Evolutionary conservation across 768 basidiomycete species (phyloP).

Genomic region (Pilatotrama ljubarskyi): DNA sequence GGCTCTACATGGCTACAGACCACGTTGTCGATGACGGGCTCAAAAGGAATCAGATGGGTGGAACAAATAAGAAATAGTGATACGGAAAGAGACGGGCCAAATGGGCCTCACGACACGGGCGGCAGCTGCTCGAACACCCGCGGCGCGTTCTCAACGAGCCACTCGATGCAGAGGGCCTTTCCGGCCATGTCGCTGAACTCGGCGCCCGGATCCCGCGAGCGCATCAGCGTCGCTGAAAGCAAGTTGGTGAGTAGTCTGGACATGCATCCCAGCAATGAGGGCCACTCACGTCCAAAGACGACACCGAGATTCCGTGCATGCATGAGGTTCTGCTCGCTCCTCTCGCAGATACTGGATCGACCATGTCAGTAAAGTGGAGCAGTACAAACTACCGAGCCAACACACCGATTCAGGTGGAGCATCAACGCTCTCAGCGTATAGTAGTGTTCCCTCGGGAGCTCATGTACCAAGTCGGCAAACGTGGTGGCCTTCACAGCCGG

Average conservation of each 20-base stretch:
- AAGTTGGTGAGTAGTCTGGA: background rate
- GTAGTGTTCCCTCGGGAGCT: constrained; percentile 86
- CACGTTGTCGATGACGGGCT: background rate
- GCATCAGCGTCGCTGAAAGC: constrained; percentile 83
- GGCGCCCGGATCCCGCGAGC: constrained; percentile 78
- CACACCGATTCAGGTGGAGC: constrained; percentile 85
- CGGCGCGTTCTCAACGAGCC: constrained; percentile 89
- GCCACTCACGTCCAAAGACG: constrained; percentile 91
- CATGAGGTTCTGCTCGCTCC: constrained; percentile 83
- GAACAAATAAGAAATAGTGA: constrained; percentile 18
- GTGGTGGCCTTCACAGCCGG: constrained; percentile 54
- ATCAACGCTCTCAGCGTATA: constrained; percentile 79
- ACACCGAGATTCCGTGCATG: constrained; percentile 93
- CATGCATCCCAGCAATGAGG: background rate
- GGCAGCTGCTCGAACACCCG: constrained; percentile 41
- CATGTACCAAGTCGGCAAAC: constrained; percentile 67
- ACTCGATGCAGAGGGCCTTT: constrained; percentile 90
- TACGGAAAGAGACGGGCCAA: constrained; percentile 1
- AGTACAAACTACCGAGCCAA: background rate
- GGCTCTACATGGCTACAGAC: constrained; percentile 25
- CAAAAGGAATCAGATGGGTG: constrained; percentile 7
- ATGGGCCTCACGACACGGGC: background rate
- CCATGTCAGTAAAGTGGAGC: background rate
- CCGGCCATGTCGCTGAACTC: constrained; percentile 99
- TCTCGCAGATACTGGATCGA: constrained; percentile 55